A percentile compares a stretch with the other conserved stretches of the same genome.
These are phyloP conservation scores for Pseudoscleropodium purum DNA, from an alignment of 225 moss, liverwort and hornwort genomes.

Conservation along the genomic window DNA sequence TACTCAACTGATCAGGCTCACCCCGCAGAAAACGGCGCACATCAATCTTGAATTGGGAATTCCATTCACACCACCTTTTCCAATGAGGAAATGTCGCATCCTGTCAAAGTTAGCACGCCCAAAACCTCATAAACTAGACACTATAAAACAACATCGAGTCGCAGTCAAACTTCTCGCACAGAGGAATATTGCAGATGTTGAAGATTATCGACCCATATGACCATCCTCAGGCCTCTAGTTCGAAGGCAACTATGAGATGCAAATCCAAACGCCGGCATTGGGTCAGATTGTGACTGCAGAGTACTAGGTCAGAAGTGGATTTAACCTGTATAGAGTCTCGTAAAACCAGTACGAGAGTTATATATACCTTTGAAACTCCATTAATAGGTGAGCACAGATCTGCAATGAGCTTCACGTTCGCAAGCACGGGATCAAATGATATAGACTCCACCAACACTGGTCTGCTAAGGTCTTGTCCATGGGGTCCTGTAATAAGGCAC, in stretches of 20 bases:
- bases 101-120: constrained; percentile 16
- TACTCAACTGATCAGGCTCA: constrained; percentile 61
- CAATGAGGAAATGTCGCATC: constrained; percentile 72
- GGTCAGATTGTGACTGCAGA: neutral
- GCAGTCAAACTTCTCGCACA: neutral
- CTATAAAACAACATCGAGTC: neutral
- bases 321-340: neutral
- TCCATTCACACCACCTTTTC: constrained; percentile 94
- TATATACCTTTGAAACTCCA: constrained; percentile 49
- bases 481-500: constrained; percentile 77
- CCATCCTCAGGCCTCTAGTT: neutral
- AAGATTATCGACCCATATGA: neutral
- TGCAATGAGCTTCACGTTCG: constrained; percentile 69
- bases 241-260: neutral
- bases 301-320: neutral
- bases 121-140: neutral
- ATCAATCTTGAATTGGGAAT: constrained; percentile 56
- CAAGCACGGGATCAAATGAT: constrained; percentile 75
- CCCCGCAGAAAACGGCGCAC: constrained; percentile 74
- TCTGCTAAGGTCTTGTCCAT: constrained; percentile 79
- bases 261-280: neutral
- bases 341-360: neutral
- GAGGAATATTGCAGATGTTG: neutral
- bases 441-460: constrained; percentile 85
- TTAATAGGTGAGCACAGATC: constrained; percentile 61